These are phyloP conservation scores for Theileria equi DNA, from an alignment of 169 alveolate species.

Conservation along the genomic window DNA sequence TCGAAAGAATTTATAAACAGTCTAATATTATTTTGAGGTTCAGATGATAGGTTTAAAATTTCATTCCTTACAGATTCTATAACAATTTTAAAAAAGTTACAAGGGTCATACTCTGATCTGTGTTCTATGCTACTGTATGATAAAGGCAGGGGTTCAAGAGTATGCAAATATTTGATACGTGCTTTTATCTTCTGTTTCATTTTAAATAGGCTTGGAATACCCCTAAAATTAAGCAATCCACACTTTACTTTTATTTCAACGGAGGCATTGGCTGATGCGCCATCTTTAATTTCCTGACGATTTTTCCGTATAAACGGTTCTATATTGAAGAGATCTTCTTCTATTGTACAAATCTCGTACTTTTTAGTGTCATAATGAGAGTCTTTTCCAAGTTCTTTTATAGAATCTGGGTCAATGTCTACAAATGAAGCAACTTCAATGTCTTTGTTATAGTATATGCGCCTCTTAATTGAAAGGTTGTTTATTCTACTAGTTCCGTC, in stretches of 20 bases:
- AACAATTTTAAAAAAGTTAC: slow-evolving; percentile 21
- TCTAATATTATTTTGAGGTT: slow-evolving; percentile 57
- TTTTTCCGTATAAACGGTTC: not conserved
- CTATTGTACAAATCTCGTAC: slow-evolving; percentile 41
- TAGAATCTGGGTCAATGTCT: slow-evolving; percentile 5
- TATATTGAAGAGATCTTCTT: slow-evolving; percentile 46
- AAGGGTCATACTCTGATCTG: slow-evolving; percentile 30
- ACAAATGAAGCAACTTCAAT: slow-evolving; percentile 20
- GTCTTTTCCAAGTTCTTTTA: not conserved
- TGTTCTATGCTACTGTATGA: not conserved
- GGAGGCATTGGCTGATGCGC: slow-evolving; percentile 35
- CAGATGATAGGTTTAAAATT: slow-evolving; percentile 5
- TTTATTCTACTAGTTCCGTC: not conserved
- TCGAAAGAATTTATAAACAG: slow-evolving; percentile 36
- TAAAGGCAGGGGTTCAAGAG: not conserved
- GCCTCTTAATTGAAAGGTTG: slow-evolving; percentile 3
- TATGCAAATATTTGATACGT: slow-evolving; percentile 26
- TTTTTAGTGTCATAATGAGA: not conserved
- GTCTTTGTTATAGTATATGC: slow-evolving; percentile 33
- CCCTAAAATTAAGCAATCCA: slow-evolving; percentile 65
- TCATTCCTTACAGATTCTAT: slow-evolving; percentile 22
- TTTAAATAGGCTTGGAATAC: slow-evolving; percentile 64
- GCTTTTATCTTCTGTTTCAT: slow-evolving; percentile 65
- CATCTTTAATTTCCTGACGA: not conserved
- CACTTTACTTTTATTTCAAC: slow-evolving; percentile 72